A percentile compares a stretch with the other conserved stretches of the same genome.
Evolutionary conservation across 2,329 filamentous ascomycete species (phyloP).

Genomic region (Atkinsonella texensis): DNA sequence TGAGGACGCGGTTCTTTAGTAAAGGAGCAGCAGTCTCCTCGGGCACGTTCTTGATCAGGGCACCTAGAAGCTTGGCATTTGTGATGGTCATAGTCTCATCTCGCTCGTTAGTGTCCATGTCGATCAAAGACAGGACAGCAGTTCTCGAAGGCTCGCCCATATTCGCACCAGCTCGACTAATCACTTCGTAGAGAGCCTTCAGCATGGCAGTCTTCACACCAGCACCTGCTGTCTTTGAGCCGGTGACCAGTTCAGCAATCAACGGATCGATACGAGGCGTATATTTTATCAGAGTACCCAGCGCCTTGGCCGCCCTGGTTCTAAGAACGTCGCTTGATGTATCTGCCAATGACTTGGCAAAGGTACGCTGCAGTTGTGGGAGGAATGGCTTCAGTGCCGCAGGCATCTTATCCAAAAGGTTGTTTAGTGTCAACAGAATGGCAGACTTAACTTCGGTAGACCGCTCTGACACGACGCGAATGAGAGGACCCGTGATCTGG

Average conservation of each 20-base stretch:
- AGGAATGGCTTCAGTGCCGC: conserved; percentile 92
- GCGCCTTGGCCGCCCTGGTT: conserved; percentile 78
- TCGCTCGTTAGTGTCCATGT: conserved; percentile 64
- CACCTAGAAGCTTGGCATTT: conserved; percentile 79
- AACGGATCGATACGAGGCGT: conserved; percentile 92
- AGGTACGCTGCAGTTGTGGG: conserved; percentile 90
- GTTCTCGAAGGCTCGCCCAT: conserved; percentile 87
- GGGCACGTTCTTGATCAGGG: conserved; percentile 77
- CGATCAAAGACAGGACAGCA: conserved; percentile 80
- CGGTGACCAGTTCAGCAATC: conserved; percentile 85
- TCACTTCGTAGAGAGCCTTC: conserved; percentile 89
- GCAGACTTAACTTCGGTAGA: conserved; percentile 94
- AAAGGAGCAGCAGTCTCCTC: conserved; percentile 50
- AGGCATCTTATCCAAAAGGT: conserved; percentile 91
- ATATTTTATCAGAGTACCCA: conserved; percentile 90
- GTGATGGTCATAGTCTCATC: conserved; percentile 76
- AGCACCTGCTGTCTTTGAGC: conserved; percentile 73
- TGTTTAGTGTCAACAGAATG: conserved; percentile 88
- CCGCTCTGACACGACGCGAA: conserved; percentile 92
- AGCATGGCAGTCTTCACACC: conserved; percentile 94
- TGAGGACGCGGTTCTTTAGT: conserved; percentile 65
- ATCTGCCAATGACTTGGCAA: conserved; percentile 91
- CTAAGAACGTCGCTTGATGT: conserved; percentile 81
- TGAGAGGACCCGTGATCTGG: conserved; percentile 92
- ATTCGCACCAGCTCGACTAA: conserved; percentile 85